Conservation (phyloP, 768 basidiomycete genomes). For the Psilocybe cyanescens region DNA sequence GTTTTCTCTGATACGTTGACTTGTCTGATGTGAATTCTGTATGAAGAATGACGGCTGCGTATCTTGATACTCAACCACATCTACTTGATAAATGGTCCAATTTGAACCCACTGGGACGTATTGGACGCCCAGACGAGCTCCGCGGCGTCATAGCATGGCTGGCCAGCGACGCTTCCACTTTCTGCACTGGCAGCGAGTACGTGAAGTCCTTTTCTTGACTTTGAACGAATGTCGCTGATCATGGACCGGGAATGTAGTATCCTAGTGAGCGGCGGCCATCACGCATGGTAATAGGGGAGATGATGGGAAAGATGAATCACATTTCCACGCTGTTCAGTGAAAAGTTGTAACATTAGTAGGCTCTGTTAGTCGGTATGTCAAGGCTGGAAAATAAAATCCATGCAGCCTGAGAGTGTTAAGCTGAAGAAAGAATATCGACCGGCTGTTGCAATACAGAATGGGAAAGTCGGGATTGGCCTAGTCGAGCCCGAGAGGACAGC, state of each 20-base stretch:
- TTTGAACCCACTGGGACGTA: conserved; percentile 70
- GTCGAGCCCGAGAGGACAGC: background rate
- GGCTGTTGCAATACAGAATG: background rate
- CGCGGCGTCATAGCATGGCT: conserved; percentile 75
- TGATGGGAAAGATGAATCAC: background rate
- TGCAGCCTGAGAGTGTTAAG: background rate
- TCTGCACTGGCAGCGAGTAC: conserved; percentile 84
- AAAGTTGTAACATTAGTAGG: conserved; percentile 2
- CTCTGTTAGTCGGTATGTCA: background rate
- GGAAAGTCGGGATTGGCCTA: no score
- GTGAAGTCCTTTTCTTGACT: conserved; percentile 23
- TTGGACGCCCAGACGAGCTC: conserved; percentile 75
- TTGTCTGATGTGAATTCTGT: background rate
- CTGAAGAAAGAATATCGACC: background rate
- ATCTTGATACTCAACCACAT: conserved; percentile 66
- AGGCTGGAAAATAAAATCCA: background rate
- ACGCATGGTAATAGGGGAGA: conserved; percentile 50
- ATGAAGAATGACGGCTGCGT: conserved; percentile 75
- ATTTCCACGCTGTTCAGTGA: background rate
- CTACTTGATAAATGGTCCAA: conserved; percentile 69
- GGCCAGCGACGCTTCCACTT: conserved; percentile 75
- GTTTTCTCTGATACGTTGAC: conserved; percentile 2
- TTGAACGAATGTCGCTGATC: background rate
- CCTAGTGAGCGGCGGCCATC: conserved; percentile 65
- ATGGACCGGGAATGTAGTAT: conserved; percentile 42